phyloP scores from a whole-genome alignment of 2,329 filamentous ascomycete genomes.

The Talaromyces sp. region DNA sequence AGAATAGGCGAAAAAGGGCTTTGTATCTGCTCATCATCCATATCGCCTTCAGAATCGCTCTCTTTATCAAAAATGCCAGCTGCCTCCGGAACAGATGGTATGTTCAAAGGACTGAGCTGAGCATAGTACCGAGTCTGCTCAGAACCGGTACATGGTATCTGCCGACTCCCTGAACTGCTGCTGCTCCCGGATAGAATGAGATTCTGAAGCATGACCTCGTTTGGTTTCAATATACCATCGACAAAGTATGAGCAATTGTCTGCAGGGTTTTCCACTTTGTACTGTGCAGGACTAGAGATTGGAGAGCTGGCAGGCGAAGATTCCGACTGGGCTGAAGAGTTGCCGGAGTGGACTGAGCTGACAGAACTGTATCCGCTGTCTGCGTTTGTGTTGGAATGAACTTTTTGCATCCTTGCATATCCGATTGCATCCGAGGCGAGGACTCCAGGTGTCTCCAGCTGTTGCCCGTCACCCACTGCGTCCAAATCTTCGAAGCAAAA shows the following conservation, averaged over 20 bases:
- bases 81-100: conserved; percentile 9
- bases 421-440: background rate
- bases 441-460: background rate
- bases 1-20: conserved; percentile 5
- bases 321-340: conserved; percentile 8
- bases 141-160: background rate
- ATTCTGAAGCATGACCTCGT: background rate
- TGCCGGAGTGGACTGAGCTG: conserved; percentile 29
- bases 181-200: background rate
- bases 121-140: conserved; percentile 15
- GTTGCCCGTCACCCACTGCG: background rate
- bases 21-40: background rate
- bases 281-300: background rate
- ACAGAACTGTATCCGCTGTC: conserved; percentile 41
- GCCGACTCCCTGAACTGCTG: background rate
- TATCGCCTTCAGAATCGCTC: conserved; percentile 9
- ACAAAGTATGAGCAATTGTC: background rate
- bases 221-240: background rate
- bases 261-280: background rate
- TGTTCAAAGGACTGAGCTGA: conserved; percentile 7
- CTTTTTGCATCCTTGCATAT: background rate
- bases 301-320: conserved; percentile 9
- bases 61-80: background rate
- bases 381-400: conserved; percentile 23
- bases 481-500: conserved; percentile 1